These are phyloP conservation scores for Eragrostis nindensis DNA, from an alignment of 176 grass and related monocot genomes.

Conservation along the genomic window DNA sequence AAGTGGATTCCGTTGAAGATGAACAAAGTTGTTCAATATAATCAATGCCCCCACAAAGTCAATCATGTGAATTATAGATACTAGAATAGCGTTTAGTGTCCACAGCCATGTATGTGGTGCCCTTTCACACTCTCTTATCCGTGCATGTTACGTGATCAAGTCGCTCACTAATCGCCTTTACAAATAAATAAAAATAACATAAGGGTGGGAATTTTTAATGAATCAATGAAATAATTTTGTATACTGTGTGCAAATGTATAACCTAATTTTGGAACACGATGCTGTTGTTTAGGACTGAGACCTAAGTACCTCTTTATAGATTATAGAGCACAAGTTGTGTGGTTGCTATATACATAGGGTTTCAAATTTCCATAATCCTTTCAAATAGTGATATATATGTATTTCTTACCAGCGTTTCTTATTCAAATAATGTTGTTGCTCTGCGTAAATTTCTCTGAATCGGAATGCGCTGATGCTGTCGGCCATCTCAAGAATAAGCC, in stretches of 20 bases:
- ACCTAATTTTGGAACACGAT: not conserved
- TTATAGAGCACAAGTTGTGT: not conserved
- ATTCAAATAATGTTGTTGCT: no score
- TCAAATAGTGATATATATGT: not conserved
- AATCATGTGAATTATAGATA: slow-evolving; percentile 39
- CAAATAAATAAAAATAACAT: not conserved
- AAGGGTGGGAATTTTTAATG: not conserved
- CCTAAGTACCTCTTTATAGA: not conserved
- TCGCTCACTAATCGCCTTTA: not conserved
- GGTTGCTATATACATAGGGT: not conserved
- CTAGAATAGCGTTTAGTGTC: not conserved
- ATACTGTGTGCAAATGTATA: not conserved
- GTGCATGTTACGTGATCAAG: not conserved
- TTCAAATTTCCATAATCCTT: not conserved
- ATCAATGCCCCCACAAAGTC: slow-evolving; percentile 43
- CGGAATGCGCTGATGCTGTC: no score
- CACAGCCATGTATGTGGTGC: not conserved
- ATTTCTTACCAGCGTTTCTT: not conserved
- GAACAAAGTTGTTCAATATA: slow-evolving; percentile 30
- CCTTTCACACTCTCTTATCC: slow-evolving; percentile 4
- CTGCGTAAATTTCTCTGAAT: no score
- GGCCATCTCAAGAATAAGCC: no score
- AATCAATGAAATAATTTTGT: not conserved
- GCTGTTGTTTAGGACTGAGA: not conserved
- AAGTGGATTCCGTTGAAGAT: slow-evolving; percentile 45